Evolutionary conservation across 495 filamentous ascomycete genomes (phyloP), one percentile per base, ranked within the genome.

Genomic region (Amphirosellinia nigrospora): DNA sequence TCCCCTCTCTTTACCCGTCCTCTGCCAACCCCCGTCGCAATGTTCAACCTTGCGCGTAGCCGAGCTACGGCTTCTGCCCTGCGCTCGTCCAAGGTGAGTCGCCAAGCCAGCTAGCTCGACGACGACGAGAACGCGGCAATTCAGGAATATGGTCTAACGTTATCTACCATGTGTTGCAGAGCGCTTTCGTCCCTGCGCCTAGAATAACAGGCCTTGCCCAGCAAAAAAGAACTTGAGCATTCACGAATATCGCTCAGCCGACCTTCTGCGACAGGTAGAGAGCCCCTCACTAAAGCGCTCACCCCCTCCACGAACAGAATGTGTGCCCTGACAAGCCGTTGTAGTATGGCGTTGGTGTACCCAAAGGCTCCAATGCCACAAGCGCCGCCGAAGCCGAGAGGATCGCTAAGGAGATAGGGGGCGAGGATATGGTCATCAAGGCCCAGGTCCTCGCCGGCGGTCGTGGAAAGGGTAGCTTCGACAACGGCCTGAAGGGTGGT

Each of bases 401-500:
- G 72, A 88, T 97, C 73, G 96, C 96, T 45, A 94, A 93, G 84
- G 84, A 90, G 67, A 93, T 99, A 78, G 93, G 90, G 74, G 92
- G 91, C 74, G 96, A 97, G 78, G 96, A 99, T 79, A 93, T 98
- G 91, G 96, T 99, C 71, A 98, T 99, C 87, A 99, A 99, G 89
- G 96, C 96, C 66, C 96, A 99, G 86, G 96, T 99, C 60, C 90
- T 99, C 52, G 96, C 96, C 77, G 96, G 96, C 82, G 96, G 96
- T 68, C 91, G 96, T 84, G 96, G 96, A 77, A 99, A 99, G 86
- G 96, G 96, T 73, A 90, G 87, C 69, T 99, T 99, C 79, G 94
- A 97, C 83, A 99, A 98, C 83, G 96, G 96, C 72, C 89, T 98
- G 78, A 99, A 99, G 88, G 96, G 96, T 79, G 96, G 96, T 84